These are phyloP conservation scores for Candida chauliodis DNA, from an alignment of 805 yeast species.

Conservation along the genomic window DNA sequence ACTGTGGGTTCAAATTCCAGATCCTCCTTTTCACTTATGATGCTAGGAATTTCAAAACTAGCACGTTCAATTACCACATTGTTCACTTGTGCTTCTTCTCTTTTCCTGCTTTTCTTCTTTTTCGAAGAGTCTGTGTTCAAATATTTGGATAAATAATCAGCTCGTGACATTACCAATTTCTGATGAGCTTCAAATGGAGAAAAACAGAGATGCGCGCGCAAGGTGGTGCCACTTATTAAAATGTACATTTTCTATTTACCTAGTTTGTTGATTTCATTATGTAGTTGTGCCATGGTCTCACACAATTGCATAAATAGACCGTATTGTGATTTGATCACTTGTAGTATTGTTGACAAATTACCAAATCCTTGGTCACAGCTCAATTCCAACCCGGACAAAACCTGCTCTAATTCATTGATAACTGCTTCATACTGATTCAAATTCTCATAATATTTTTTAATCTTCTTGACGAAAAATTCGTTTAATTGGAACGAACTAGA, in stretches of 20 bases:
- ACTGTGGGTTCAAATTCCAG: slow-evolving; percentile 21
- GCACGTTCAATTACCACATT: slow-evolving; percentile 8
- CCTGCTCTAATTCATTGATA: slow-evolving; percentile 56
- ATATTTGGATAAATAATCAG: slow-evolving; percentile 32
- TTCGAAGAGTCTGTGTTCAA: slow-evolving; percentile 14
- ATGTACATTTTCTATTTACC: slow-evolving; percentile 5
- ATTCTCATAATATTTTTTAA: slow-evolving; percentile 45
- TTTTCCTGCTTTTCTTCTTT: slow-evolving; percentile 14
- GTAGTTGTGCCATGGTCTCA: slow-evolving; percentile 68
- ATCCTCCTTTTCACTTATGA: slow-evolving; percentile 9
- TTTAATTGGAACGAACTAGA: slow-evolving; percentile 53
- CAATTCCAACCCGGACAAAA: slow-evolving; percentile 41
- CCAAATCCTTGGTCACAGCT: slow-evolving; percentile 39
- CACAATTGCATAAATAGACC: slow-evolving; percentile 70
- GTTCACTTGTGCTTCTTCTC: not conserved
- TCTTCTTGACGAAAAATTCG: slow-evolving; percentile 51
- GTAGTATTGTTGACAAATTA: slow-evolving; percentile 45
- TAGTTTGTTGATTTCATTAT: slow-evolving; percentile 31
- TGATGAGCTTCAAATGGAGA: not conserved
- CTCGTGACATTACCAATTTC: slow-evolving; percentile 16
- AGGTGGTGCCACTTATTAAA: not conserved
- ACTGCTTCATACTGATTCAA: slow-evolving; percentile 59
- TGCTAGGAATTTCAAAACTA: slow-evolving; percentile 9
- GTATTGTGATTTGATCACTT: slow-evolving; percentile 66
- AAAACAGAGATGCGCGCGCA: not conserved